These are phyloP conservation scores for Physaria fendleri DNA, from an alignment of 345 rosid species.

Conservation along the genomic window DNA sequence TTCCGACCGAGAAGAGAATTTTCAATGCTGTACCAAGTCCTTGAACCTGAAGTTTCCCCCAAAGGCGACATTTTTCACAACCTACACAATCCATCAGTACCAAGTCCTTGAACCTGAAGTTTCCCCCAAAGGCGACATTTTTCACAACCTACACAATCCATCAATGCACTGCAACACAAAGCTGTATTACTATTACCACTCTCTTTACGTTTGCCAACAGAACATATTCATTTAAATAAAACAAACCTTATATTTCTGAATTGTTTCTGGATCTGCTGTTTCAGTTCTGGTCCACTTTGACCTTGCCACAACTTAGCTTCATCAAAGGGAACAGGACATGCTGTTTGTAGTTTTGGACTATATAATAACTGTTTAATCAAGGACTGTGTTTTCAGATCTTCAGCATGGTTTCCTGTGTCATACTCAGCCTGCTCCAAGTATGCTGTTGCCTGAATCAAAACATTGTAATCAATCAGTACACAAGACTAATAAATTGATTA, in stretches of 20 bases:
- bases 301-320: conserved; percentile 99
- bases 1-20: conserved; percentile 78
- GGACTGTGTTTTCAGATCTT: conserved; percentile 81
- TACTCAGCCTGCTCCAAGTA: conserved; percentile 97
- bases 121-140: conserved; percentile 98
- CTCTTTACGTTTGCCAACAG: neutral
- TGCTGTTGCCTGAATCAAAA: conserved; percentile 54
- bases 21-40: conserved; percentile 96
- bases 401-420: conserved; percentile 72
- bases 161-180: conserved; percentile 67
- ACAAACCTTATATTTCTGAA: conserved; percentile 84
- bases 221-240: neutral
- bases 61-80: conserved; percentile 93
- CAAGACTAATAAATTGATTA: neutral
- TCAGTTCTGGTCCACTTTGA: conserved; percentile 83
- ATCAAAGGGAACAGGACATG: conserved; percentile 95
- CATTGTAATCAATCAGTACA: neutral
- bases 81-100: conserved; percentile 96
- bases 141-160: conserved; percentile 99
- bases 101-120: conserved; percentile 96
- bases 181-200: conserved; percentile 1
- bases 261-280: conserved; percentile 72
- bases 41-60: conserved; percentile 99
- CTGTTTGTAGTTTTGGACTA: conserved; percentile 74
- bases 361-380: conserved; percentile 70